phyloP scores from a whole-genome alignment of 345 rosid genomes.

The Hibiscus trionum region DNA sequence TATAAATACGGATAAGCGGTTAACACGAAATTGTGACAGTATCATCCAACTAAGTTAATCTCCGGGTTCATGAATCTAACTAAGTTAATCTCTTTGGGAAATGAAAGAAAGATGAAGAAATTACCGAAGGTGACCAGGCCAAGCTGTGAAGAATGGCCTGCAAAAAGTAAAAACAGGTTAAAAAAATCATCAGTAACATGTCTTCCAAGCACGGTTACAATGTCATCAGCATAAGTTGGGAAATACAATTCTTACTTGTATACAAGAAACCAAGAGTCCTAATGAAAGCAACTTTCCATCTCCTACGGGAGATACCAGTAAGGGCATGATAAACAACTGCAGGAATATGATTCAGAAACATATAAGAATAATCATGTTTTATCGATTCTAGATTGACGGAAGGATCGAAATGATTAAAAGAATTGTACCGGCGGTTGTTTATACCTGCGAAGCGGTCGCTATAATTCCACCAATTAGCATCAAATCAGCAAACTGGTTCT shows the following conservation, averaged over 20 bases:
- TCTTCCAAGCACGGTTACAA: neutral
- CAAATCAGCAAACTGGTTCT: constrained; percentile 69
- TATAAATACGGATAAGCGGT: neutral
- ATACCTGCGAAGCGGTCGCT: constrained; percentile 58
- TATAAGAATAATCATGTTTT: neutral
- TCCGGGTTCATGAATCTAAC: no score
- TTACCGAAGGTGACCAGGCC: constrained; percentile 82
- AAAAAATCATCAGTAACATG: neutral
- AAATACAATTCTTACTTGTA: constrained; percentile 30
- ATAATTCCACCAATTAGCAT: constrained; percentile 42
- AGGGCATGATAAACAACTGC: constrained; percentile 71
- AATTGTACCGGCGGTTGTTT: neutral
- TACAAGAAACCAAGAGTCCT: constrained; percentile 42
- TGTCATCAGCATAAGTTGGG: neutral
- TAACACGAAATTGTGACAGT: neutral
- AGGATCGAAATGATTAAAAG: neutral
- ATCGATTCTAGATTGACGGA: neutral
- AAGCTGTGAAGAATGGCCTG: constrained; percentile 59
- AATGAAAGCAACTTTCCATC: constrained; percentile 66
- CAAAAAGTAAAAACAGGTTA: constrained; percentile 17
- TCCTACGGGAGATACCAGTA: constrained; percentile 41
- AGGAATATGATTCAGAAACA: constrained; percentile 8
- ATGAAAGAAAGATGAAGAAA: neutral
- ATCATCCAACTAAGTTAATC: neutral
- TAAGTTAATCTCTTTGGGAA: no score